phyloP scores from a whole-genome alignment of 768 basidiomycete genomes.

The Auricularia cornea region DNA sequence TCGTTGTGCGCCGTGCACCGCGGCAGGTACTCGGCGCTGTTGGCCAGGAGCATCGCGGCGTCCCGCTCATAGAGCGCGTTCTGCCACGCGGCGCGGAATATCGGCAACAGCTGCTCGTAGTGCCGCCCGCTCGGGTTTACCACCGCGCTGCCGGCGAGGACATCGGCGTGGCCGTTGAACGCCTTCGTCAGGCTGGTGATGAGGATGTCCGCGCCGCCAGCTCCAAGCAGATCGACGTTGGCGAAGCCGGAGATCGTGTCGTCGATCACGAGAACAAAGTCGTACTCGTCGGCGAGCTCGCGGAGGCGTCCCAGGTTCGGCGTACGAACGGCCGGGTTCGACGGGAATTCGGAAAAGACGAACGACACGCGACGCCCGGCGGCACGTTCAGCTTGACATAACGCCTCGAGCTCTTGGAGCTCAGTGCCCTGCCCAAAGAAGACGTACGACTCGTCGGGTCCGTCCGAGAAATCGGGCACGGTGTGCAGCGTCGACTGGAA shows the following conservation, averaged over 20 bases:
- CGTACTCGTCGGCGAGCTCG: conserved; percentile 37
- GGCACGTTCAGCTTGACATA: conserved; percentile 21
- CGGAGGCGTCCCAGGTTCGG: conserved; percentile 34
- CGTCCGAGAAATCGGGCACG: conserved; percentile 26
- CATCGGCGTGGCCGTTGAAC: conserved; percentile 45
- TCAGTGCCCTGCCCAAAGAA: conserved; percentile 14
- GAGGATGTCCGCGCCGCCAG: conserved; percentile 35
- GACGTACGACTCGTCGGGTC: conserved; percentile 23
- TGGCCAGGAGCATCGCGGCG: neutral
- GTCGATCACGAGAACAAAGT: conserved; percentile 43
- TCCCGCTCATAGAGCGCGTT: neutral
- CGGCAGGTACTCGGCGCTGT: neutral
- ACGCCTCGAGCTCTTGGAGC: conserved; percentile 24
- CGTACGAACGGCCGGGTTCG: conserved; percentile 42
- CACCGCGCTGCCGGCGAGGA: conserved; percentile 39
- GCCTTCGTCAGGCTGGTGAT: conserved; percentile 47
- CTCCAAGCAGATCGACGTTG: conserved; percentile 38
- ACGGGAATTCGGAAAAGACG: conserved; percentile 45
- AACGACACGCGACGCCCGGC: conserved; percentile 27
- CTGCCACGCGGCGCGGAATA: neutral
- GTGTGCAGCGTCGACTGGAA: neutral
- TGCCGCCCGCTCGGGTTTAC: neutral
- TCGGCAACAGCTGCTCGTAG: neutral
- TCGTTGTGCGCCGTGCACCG: neutral
- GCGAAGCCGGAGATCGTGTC: conserved; percentile 47